Percentiles rank a stretch among this genome's conserved stretches.
Conservation (phyloP, 164 flowering plant genomes). For the Annona squamosa region DNA sequence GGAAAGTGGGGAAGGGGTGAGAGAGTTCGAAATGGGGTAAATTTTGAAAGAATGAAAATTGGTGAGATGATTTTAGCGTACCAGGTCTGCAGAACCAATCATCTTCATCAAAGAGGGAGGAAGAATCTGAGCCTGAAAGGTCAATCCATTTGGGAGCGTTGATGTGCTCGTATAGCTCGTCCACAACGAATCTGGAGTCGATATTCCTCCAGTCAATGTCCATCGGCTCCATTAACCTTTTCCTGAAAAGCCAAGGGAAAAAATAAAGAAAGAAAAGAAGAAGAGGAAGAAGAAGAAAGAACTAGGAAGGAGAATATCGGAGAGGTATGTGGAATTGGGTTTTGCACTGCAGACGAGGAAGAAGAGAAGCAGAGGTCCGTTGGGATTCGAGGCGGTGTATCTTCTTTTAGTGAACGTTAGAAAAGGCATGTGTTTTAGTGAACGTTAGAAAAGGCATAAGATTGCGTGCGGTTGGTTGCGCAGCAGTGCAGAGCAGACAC, state of each 20-base stretch:
- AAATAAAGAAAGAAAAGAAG: slow-evolving; percentile 6
- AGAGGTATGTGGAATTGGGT: no score
- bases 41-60: not conserved
- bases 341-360: no score
- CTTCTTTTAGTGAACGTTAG: no score
- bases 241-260: not conserved
- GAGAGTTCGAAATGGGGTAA: not conserved
- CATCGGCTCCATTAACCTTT: slow-evolving; percentile 67
- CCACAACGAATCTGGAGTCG: slow-evolving; percentile 54
- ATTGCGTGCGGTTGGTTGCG: no score
- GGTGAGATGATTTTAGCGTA: slow-evolving; percentile 13
- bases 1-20: not conserved
- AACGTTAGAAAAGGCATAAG: no score
- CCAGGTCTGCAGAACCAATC: slow-evolving; percentile 91
- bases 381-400: no score
- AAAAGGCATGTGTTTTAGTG: no score
- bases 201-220: slow-evolving; percentile 81
- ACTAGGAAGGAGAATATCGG: not conserved
- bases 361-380: no score
- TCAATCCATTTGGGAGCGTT: slow-evolving; percentile 89
- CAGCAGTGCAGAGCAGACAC: no score
- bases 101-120: slow-evolving; percentile 35
- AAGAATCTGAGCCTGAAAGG: slow-evolving; percentile 44
- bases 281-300: not conserved
- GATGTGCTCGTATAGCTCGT: slow-evolving; percentile 63